Percentiles rank a stretch among this genome's conserved stretches.
Evolutionary conservation across 2,329 filamentous ascomycete species (phyloP).

Genomic region (Colletotrichum ledebouriae): DNA sequence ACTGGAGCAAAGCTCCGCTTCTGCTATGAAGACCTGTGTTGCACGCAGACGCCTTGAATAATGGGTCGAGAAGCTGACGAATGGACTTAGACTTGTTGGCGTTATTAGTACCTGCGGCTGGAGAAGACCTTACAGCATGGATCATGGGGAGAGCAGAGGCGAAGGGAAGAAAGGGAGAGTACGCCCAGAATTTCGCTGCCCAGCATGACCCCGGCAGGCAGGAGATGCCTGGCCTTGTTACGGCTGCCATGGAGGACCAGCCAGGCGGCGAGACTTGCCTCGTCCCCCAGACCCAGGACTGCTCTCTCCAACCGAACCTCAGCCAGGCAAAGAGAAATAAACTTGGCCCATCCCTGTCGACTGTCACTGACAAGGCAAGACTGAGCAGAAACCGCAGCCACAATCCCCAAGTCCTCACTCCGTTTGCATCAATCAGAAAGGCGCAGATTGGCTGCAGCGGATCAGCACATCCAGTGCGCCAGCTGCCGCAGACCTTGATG

Average conservation of each 20-base stretch:
- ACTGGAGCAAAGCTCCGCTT: constrained; percentile 20
- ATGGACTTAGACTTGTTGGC: constrained; percentile 24
- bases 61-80: constrained; percentile 30
- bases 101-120: constrained; percentile 31
- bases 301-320: constrained; percentile 8
- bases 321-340: constrained; percentile 15
- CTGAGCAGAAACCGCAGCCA: constrained; percentile 17
- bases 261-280: constrained; percentile 2
- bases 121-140: constrained; percentile 10
- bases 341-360: constrained; percentile 9
- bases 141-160: constrained; percentile 2
- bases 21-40: constrained; percentile 31
- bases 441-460: constrained; percentile 23
- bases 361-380: background rate
- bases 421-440: constrained; percentile 19
- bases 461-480: constrained; percentile 22
- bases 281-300: background rate
- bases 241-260: background rate
- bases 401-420: constrained; percentile 31
- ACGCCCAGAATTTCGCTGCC: background rate
- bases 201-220: background rate
- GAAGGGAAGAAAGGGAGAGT: constrained; percentile 3
- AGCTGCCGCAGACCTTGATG: constrained; percentile 15
- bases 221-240: constrained; percentile 1
- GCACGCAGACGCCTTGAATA: constrained; percentile 39